Evolutionary conservation across 2,329 filamentous ascomycete genomes (phyloP).

Genomic region (Talaromyces pinophilus): DNA sequence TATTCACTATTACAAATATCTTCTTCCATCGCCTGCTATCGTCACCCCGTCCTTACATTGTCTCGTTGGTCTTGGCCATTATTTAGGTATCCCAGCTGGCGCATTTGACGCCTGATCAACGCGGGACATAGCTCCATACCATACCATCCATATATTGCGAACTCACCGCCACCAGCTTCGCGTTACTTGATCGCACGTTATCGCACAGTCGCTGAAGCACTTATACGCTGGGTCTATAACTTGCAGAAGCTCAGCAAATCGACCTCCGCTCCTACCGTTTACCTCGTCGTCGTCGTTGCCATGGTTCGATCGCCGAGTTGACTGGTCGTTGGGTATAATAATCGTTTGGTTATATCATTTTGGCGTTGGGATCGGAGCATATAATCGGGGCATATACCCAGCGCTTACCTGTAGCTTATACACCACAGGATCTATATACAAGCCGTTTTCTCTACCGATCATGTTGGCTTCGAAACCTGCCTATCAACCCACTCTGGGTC

Average conservation of each 20-base stretch:
- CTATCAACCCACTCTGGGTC: conserved; percentile 38
- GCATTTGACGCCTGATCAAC: not conserved
- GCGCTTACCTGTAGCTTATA: not conserved
- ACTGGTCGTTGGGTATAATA: not conserved
- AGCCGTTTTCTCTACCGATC: not conserved
- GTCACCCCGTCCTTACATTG: not conserved
- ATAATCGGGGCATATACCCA: not conserved
- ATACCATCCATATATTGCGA: not conserved
- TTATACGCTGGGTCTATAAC: not conserved
- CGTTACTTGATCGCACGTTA: not conserved
- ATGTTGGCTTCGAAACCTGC: conserved; percentile 49
- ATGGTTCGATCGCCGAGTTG: conserved; percentile 8
- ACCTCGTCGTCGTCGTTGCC: not conserved
- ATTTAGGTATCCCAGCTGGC: not conserved
- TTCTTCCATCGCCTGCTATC: not conserved
- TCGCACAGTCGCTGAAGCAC: not conserved
- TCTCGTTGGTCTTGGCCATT: not conserved
- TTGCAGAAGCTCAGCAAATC: not conserved
- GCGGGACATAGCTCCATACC: conserved; percentile 4
- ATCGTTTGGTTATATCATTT: not conserved
- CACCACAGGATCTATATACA: not conserved
- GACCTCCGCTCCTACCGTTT: not conserved
- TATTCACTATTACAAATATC: not conserved
- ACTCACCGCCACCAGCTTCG: not conserved
- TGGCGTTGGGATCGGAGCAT: not conserved